These are phyloP conservation scores for Naumovozyma dairenensis DNA, from an alignment of 805 yeast species.

Conservation along the genomic window DNA sequence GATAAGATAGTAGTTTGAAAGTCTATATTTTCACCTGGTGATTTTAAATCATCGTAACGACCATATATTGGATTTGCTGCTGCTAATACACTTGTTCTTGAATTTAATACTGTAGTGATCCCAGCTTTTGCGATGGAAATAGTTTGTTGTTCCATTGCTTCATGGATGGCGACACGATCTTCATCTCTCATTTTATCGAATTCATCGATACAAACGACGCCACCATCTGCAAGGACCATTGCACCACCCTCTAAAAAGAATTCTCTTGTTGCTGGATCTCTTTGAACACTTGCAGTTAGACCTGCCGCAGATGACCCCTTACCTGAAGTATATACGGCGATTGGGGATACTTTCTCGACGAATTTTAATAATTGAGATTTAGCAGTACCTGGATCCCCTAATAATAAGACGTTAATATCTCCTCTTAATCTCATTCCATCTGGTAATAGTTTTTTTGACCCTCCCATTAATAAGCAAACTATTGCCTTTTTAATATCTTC, in stretches of 20 bases:
- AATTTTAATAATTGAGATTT: slow-evolving; percentile 92
- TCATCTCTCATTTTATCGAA: slow-evolving; percentile 99
- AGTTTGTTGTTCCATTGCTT: slow-evolving; percentile 99
- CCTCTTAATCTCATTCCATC: slow-evolving; percentile 97
- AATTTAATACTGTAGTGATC: slow-evolving; percentile 90
- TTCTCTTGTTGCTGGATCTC: slow-evolving; percentile 80
- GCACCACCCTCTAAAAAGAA: slow-evolving; percentile 98
- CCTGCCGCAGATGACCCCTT: slow-evolving; percentile 99
- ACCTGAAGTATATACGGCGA: slow-evolving; percentile 94
- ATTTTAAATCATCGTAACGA: slow-evolving; percentile 87
- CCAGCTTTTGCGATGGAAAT: slow-evolving; percentile 99
- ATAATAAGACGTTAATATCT: slow-evolving; percentile 81
- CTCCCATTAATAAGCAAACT: slow-evolving; percentile 87
- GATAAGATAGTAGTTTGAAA: slow-evolving; percentile 95
- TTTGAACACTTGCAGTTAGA: slow-evolving; percentile 93
- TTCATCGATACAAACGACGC: slow-evolving; percentile 98
- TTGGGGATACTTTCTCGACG: slow-evolving; percentile 90
- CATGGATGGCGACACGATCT: slow-evolving; percentile 97
- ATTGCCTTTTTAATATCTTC: slow-evolving; percentile 88
- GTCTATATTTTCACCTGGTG: slow-evolving; percentile 97
- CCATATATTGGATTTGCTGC: slow-evolving; percentile 98
- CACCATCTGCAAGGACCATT: slow-evolving; percentile 99
- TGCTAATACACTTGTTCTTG: slow-evolving; percentile 92
- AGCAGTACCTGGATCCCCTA: slow-evolving; percentile 99
- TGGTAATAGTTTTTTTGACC: slow-evolving; percentile 82